phyloP scores from a whole-genome alignment of 2,329 filamentous ascomycete genomes.

The Pseudogymnoascus sp. region DNA sequence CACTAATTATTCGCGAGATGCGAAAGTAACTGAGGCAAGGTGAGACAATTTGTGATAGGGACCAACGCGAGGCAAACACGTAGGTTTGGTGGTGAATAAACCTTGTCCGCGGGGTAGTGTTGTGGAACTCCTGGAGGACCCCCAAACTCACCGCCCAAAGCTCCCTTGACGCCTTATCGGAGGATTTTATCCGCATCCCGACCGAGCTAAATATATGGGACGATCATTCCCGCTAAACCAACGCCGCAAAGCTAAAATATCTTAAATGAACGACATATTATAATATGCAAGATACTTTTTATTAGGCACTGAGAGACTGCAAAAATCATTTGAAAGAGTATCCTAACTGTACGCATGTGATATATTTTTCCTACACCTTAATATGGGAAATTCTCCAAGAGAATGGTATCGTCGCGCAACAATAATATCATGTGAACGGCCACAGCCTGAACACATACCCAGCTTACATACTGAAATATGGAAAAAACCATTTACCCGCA shows the following conservation, averaged over 20 bases:
- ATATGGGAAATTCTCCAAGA: not conserved
- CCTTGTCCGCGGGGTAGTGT: not conserved
- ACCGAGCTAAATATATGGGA: not conserved
- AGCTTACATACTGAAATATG: not conserved
- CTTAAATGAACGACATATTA: slow-evolving; percentile 4
- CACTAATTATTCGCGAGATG: slow-evolving; percentile 4
- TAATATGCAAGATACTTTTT: not conserved
- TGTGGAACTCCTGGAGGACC: not conserved
- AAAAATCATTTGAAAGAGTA: not conserved
- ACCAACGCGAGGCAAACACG: slow-evolving; percentile 6
- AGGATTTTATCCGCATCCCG: slow-evolving; percentile 2
- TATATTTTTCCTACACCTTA: not conserved
- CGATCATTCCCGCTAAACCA: slow-evolving; percentile 6
- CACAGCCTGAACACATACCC: not conserved
- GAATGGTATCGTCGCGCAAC: not conserved
- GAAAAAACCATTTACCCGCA: not conserved
- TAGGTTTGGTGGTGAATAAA: slow-evolving; percentile 1
- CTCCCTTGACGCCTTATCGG: not conserved
- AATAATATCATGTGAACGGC: not conserved
- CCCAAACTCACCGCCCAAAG: slow-evolving; percentile 2
- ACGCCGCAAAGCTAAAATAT: slow-evolving; percentile 5
- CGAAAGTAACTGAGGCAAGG: not conserved
- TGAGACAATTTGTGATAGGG: slow-evolving; percentile 1
- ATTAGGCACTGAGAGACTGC: not conserved
- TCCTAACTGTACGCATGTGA: not conserved